Evolutionary conservation across 1,284 basidiomycete species (phyloP).

Genomic region (Ceratobasidium sp.): DNA sequence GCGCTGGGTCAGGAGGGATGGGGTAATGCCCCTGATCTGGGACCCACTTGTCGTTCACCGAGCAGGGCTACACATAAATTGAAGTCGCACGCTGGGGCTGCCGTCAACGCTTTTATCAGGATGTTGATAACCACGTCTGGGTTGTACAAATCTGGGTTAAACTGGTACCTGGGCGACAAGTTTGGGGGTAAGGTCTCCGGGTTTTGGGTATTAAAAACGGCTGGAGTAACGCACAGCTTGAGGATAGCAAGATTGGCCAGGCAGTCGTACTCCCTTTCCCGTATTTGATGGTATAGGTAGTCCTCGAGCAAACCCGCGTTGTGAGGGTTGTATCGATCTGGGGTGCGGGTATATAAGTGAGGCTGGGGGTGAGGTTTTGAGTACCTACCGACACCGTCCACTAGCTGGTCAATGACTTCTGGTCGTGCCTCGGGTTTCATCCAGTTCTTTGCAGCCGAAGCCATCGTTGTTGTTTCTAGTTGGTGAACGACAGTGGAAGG

Average conservation of each 20-base stretch:
- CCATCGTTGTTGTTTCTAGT: constrained; percentile 40
- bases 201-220: background rate
- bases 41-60: constrained; percentile 67
- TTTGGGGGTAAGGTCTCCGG: background rate
- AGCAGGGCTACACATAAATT: constrained; percentile 91
- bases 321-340: constrained; percentile 95
- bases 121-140: constrained; percentile 94
- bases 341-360: constrained; percentile 41
- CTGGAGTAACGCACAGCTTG: constrained; percentile 69
- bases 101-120: constrained; percentile 89
- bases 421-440: constrained; percentile 74
- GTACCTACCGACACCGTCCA: constrained; percentile 87
- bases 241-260: constrained; percentile 91
- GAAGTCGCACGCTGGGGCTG: constrained; percentile 89
- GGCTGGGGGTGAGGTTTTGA: constrained; percentile 8
- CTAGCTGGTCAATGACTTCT: constrained; percentile 87
- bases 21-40: constrained; percentile 22
- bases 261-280: constrained; percentile 90
- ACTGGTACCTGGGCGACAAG: constrained; percentile 79
- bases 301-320: constrained; percentile 94
- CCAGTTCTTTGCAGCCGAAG: constrained; percentile 52
- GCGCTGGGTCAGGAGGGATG: constrained; percentile 48
- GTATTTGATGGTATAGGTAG: constrained; percentile 92
- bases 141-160: constrained; percentile 94
- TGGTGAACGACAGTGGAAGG: too few species aligned